Evolutionary conservation across 345 rosid species (phyloP).

Genomic region (Sonneratia caseolaris): DNA sequence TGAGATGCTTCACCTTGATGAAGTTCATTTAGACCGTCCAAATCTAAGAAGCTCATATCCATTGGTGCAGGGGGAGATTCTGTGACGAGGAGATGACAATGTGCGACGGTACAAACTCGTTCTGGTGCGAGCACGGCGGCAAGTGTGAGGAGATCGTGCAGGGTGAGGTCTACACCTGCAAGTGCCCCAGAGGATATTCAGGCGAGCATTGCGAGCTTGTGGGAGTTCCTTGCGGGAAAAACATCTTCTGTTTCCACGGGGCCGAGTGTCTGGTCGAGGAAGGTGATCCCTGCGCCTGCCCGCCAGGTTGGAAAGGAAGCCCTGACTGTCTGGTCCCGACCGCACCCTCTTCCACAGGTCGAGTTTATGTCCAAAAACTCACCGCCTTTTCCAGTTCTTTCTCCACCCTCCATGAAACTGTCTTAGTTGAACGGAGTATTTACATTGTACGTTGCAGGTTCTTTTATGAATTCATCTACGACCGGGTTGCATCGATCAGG

Average conservation of each 20-base stretch:
- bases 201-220: conserved; percentile 17
- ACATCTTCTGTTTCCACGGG: conserved; percentile 17
- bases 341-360: conserved; percentile 13
- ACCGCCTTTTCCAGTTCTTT: too few relatives aligned
- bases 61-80: conserved; percentile 15
- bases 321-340: conserved; percentile 20
- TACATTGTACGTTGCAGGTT: conserved; percentile 8
- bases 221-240: conserved; percentile 16
- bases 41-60: too few relatives aligned
- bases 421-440: background rate
- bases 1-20: too few relatives aligned
- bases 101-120: conserved; percentile 31
- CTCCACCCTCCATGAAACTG: too few relatives aligned
- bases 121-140: conserved; percentile 31
- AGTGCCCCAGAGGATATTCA: conserved; percentile 17
- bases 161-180: conserved; percentile 25
- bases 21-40: too few relatives aligned
- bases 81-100: conserved; percentile 31
- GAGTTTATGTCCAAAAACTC: background rate
- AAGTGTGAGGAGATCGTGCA: conserved; percentile 26
- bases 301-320: conserved; percentile 20
- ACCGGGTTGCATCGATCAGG: conserved; percentile 3
- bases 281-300: conserved; percentile 16
- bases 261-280: conserved; percentile 17
- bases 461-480: conserved; percentile 6